Conservation (phyloP, 83 land plant genomes). For the Picea mariana region DNA sequence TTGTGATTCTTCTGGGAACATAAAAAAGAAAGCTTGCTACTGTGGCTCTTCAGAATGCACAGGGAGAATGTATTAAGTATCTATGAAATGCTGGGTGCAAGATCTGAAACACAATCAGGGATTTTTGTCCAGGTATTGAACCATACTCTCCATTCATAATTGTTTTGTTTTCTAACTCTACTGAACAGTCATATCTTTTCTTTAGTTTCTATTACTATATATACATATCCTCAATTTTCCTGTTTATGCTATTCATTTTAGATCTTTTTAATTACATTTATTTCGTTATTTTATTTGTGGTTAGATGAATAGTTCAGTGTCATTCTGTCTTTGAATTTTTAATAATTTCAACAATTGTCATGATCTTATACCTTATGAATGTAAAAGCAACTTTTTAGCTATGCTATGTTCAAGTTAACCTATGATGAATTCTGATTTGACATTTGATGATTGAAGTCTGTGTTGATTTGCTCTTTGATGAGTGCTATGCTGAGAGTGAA, state of each 20-base stretch:
- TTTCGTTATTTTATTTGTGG: neutral
- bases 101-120: neutral
- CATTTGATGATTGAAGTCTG: no score
- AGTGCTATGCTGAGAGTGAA: neutral
- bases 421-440: neutral
- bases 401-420: neutral
- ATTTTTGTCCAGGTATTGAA: neutral
- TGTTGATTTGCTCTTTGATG: neutral
- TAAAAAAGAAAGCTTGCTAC: constrained; percentile 65
- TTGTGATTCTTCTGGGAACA: constrained; percentile 58
- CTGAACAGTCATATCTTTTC: neutral
- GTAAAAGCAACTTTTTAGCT: neutral
- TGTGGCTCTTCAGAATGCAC: constrained; percentile 78
- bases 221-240: neutral
- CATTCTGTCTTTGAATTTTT: neutral
- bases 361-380: no score
- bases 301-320: neutral
- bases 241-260: neutral
- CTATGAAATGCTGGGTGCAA: neutral
- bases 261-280: neutral
- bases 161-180: neutral
- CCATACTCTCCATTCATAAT: neutral
- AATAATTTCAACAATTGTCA: neutral
- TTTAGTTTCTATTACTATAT: neutral
- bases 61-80: constrained; percentile 66